Percentiles rank a stretch among this genome's conserved stretches.
These are phyloP conservation scores for Trichoderma endophyticum DNA, from an alignment of 2,329 filamentous ascomycete genomes.

Conservation along the genomic window DNA sequence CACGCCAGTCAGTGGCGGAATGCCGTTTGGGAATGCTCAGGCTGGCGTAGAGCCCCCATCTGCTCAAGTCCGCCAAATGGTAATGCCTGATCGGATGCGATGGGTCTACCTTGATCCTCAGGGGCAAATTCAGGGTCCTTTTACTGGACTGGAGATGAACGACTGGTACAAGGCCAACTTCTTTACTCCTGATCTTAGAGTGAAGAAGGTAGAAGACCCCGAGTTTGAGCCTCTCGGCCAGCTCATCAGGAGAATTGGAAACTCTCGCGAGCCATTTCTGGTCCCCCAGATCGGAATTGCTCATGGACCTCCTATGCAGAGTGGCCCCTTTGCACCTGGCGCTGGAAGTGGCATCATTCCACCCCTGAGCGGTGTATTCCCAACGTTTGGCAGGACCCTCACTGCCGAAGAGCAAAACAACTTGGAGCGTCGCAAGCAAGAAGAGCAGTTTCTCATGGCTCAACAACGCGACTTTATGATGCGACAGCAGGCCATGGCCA, in stretches of 20 bases:
- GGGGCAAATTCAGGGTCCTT: slow-evolving; percentile 87
- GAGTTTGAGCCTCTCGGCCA: slow-evolving; percentile 96
- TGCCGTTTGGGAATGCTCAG: slow-evolving; percentile 37
- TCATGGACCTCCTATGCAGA: slow-evolving; percentile 68
- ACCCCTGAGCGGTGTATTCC: slow-evolving; percentile 89
- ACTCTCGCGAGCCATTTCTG: slow-evolving; percentile 94
- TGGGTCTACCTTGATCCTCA: slow-evolving; percentile 98
- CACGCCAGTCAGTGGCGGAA: slow-evolving; percentile 34
- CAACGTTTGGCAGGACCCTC: slow-evolving; percentile 91
- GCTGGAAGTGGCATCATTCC: slow-evolving; percentile 67
- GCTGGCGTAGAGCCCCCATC: slow-evolving; percentile 50
- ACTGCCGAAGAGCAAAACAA: slow-evolving; percentile 99
- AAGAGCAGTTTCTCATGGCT: slow-evolving; percentile 96
- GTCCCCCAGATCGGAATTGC: slow-evolving; percentile 95
- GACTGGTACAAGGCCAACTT: slow-evolving; percentile 99
- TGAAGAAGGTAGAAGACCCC: slow-evolving; percentile 89
- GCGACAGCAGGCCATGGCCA: slow-evolving; percentile 74
- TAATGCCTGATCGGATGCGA: slow-evolving; percentile 98
- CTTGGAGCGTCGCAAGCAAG: slow-evolving; percentile 90
- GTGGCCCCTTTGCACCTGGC: slow-evolving; percentile 47
- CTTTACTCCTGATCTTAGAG: slow-evolving; percentile 89
- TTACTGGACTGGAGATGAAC: slow-evolving; percentile 97
- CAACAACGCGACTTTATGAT: slow-evolving; percentile 91
- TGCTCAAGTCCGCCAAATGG: slow-evolving; percentile 81
- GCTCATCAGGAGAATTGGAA: slow-evolving; percentile 91